Percentiles rank a stretch among this genome's conserved stretches.
Evolutionary conservation across 352 stramenopile species (phyloP).

Genomic region (Globisporangium recalcitrans): DNA sequence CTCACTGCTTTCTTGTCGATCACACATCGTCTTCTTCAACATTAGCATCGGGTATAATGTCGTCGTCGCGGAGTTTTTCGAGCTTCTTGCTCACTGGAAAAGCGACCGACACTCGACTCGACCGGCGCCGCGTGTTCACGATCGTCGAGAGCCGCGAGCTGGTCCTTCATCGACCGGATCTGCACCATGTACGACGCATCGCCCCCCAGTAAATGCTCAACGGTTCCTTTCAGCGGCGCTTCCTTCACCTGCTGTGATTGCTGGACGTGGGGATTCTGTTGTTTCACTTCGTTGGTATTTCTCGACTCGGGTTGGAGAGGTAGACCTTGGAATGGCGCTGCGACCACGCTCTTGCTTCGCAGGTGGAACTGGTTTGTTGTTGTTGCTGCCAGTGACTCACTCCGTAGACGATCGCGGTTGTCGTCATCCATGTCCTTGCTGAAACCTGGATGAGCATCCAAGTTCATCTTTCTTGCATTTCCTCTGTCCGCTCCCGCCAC

Average conservation of each 20-base stretch:
- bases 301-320: background rate
- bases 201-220: conserved; percentile 66
- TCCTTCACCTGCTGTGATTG: conserved; percentile 14
- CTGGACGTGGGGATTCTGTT: background rate
- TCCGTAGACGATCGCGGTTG: background rate
- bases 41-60: background rate
- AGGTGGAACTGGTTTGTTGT: background rate
- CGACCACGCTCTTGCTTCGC: conserved; percentile 9
- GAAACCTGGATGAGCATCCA: background rate
- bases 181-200: conserved; percentile 59
- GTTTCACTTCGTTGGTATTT: background rate
- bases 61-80: background rate
- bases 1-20: no score
- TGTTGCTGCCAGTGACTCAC: background rate
- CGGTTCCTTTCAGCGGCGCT: conserved; percentile 28
- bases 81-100: background rate
- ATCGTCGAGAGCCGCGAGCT: conserved; percentile 38
- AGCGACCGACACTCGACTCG: background rate
- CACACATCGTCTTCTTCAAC: background rate
- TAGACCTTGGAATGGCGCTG: background rate
- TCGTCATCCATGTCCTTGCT: background rate
- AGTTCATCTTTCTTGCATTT: background rate
- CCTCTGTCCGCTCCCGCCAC: no score
- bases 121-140: conserved; percentile 5
- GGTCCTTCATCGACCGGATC: conserved; percentile 50